Evolutionary conservation across 1,284 basidiomycete genomes (phyloP), one percentile per base, ranked within the genome.

Genomic region (Moesziomyces parantarcticus): DNA sequence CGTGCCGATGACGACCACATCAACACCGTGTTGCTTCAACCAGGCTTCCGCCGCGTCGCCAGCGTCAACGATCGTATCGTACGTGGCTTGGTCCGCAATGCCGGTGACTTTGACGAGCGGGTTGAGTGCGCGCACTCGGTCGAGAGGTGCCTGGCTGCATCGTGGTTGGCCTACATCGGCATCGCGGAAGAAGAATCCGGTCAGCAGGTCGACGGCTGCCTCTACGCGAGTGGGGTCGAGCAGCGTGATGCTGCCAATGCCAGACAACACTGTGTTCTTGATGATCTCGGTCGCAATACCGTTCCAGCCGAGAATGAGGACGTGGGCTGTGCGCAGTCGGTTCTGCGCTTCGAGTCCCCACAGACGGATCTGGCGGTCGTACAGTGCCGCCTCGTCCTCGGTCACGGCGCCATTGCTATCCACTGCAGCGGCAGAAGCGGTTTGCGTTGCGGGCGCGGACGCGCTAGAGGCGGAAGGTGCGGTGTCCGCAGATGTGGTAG

Each of bases 271-370:
- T 36, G 88, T 85, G 84, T 99, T 99, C 86, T 99, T 99, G 85
- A 97, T 92, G 23, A 91, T 89, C 85, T 99, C 97, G n/a, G 94
- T 94, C 18, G 96, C 93, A 39, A 93, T 87, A 3, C 94, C 93
- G 45, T 89, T 88, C 51, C 98, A 88, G 23, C 89, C 89, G 36
- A 94, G 86, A 45, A 99, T 87, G 51, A 98, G 87, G 70, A 99
- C 92, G 6, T 93, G 92, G 14, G 95, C 92, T 79, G 92, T 93
- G 75, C 94, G 90, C 92, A 98, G 96, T 80, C 94, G 88, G 85
- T 96, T 94, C 84, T 99, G 96, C 26, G 97, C 96, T 84, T 97
- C 96, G 29, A 97, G 88, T 45, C 97, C 96, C 96, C 96, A 99
- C 65, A 98, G 86, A 26, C 97, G 89, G 86, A 99, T 97, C 85